Conservation (phyloP, 371 early-diverging fungal species). For the Mortierella sp. region DNA sequence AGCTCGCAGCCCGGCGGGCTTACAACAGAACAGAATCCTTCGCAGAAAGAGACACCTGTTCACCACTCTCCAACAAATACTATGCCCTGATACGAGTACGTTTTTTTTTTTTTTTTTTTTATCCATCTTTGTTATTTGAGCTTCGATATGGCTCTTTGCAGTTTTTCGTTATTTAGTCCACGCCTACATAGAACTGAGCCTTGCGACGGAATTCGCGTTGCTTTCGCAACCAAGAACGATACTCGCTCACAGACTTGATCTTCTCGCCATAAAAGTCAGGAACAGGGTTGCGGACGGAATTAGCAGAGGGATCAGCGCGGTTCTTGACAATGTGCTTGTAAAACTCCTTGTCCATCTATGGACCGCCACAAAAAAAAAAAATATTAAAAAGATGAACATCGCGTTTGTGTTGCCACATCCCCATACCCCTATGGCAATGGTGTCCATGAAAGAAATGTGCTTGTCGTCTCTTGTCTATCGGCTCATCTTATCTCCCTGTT, state of each 20-base stretch:
- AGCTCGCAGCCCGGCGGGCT: too few species aligned
- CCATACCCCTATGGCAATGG: too few species aligned
- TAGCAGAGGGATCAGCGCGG: conserved; percentile 81
- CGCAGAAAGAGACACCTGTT: too few species aligned
- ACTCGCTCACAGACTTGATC: conserved; percentile 83
- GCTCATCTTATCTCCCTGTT: neutral
- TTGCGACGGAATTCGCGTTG: conserved; percentile 86
- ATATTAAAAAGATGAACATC: neutral
- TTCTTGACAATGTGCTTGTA: conserved; percentile 82
- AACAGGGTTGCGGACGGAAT: conserved; percentile 82
- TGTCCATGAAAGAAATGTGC: neutral
- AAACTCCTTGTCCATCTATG: conserved; percentile 78
- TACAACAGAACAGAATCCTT: too few species aligned
- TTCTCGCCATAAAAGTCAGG: conserved; percentile 96
- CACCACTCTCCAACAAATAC: too few species aligned
- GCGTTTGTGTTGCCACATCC: neutral
- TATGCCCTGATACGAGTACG: neutral
- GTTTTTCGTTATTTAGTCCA: conserved; percentile 31
- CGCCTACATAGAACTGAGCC: conserved; percentile 69
- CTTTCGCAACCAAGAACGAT: conserved; percentile 90
- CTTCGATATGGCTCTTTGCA: neutral
- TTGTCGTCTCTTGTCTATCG: conserved; percentile 1
- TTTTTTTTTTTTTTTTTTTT: neutral
- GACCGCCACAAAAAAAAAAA: neutral
- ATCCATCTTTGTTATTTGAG: neutral